Base-by-base conservation (phyloP, 371 early-diverging fungal species). In the Umbelopsis sp. region DNA sequence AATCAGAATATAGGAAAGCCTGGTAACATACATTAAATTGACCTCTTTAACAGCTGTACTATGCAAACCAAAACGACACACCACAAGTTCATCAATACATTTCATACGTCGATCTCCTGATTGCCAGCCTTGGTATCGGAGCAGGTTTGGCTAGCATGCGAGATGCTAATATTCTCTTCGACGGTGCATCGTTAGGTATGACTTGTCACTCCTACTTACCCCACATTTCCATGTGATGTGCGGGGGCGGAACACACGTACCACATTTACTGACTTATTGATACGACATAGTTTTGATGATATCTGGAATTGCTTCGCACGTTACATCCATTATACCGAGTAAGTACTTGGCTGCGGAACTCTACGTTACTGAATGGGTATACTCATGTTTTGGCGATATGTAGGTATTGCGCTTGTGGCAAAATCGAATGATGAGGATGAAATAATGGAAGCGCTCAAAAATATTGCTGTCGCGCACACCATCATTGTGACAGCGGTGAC, bases 381-480 rank as follows among this genome's bases (percentile, higher is more conserved):
- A 10, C 41, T 41, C 41, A 41, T 41, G 41, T 12, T 20, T 62
- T 62, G 20, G 44, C 51, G 35, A n/a, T 8, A 20, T 45, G 35
- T 35, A 74, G 75, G 67, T 2, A 65, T 83, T 44, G 65, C 67
- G 5, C 63, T 63, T 20, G 72, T 80, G 44, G 66, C 78, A 1
- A 69, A 63, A 50, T 70, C 73, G 0, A 44, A 52, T 24, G 68
- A 77, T 63, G 71, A 74, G 11, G 70, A 73, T 3, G 80, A 77
- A 51, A 57, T 79, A 4, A 63, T 63, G 10, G 50, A 66, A 9
- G 72, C 74, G 29, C 66, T 80, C 35, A 80, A 78, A 69, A 80
- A 79, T 57, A 83, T 83, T 62, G 83, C 83, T 35, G 83, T 80
- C 65, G 81, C 81, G 51, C 83, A 83, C 52, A 80, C 79, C 57